A percentile compares a stretch with the other conserved stretches of the same genome.
phyloP scores from a whole-genome alignment of 495 filamentous ascomycete genomes.

The Hypoxylon fuscum region DNA sequence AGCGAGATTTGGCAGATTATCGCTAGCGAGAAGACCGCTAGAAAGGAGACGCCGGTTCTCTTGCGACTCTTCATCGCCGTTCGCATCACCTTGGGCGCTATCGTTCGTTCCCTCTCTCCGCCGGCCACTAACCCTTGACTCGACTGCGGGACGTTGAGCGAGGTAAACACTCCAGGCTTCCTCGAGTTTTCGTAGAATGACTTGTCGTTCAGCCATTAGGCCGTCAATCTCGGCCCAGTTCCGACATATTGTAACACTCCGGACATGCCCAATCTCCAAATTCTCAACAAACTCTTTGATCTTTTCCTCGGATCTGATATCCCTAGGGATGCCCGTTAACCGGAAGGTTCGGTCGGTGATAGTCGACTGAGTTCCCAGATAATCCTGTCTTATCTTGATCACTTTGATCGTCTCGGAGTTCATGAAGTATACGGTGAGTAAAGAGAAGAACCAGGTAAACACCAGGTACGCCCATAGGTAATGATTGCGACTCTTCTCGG shows the following conservation, averaged over 20 bases:
- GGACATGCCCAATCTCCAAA: conserved; percentile 91
- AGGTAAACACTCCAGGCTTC: conserved; percentile 81
- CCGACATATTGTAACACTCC: conserved; percentile 85
- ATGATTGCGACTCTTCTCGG: conserved; percentile 49
- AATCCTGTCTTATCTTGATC: conserved; percentile 85
- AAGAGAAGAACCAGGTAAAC: conserved; percentile 91
- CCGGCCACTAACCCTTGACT: conserved; percentile 14
- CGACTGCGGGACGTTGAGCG: conserved; percentile 37
- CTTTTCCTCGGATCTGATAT: conserved; percentile 80
- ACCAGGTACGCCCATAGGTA: conserved; percentile 95
- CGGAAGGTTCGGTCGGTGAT: conserved; percentile 94
- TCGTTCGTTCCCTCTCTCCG: background rate
- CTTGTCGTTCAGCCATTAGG: conserved; percentile 72
- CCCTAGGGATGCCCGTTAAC: conserved; percentile 84
- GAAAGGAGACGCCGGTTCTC: conserved; percentile 62
- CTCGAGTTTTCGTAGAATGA: conserved; percentile 77
- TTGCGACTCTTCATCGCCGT: conserved; percentile 52
- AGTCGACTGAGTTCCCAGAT: conserved; percentile 91
- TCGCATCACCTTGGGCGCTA: conserved; percentile 5
- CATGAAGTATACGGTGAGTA: conserved; percentile 82
- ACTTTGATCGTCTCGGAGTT: conserved; percentile 82
- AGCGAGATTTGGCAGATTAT: conserved; percentile 42
- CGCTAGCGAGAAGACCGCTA: conserved; percentile 46
- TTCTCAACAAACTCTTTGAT: conserved; percentile 90
- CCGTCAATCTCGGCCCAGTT: conserved; percentile 87